phyloP scores from a whole-genome alignment of 139 green algal species.

The Mesotaenium endlicherianum region DNA sequence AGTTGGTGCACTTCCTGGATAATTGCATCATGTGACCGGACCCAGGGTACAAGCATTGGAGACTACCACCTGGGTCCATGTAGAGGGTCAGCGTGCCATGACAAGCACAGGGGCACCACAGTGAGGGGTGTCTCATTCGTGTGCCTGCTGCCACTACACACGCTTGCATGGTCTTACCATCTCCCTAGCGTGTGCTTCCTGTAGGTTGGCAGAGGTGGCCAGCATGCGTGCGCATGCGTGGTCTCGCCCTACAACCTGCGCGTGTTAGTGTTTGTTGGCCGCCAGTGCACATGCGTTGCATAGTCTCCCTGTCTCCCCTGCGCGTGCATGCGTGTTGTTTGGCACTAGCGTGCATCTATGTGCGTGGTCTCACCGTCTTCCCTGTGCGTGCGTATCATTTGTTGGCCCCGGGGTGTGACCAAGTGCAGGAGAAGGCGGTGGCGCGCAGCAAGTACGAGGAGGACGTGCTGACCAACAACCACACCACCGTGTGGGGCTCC shows the following conservation, averaged over 20 bases:
- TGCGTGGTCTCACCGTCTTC: background rate
- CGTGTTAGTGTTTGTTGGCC: background rate
- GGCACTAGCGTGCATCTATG: background rate
- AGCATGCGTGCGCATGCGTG: background rate
- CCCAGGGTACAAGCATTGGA: too few relatives aligned
- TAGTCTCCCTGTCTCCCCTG: too few relatives aligned
- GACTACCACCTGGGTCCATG: too few relatives aligned
- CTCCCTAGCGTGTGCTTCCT: too few relatives aligned
- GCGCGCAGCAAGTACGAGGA: constrained; percentile 84
- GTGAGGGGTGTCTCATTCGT: background rate
- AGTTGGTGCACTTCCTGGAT: too few relatives aligned
- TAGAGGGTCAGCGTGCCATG: too few relatives aligned
- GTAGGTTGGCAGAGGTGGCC: too few relatives aligned
- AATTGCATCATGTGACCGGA: too few relatives aligned
- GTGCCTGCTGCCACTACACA: background rate
- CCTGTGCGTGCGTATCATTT: background rate
- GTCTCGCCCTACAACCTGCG: background rate
- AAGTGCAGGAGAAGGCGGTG: constrained; percentile 27
- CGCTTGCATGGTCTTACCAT: background rate
- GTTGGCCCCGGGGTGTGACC: too few relatives aligned
- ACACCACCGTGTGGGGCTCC: constrained; percentile 92
- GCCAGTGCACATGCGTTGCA: background rate
- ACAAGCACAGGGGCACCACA: too few relatives aligned
- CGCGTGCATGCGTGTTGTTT: background rate
- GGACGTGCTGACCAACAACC: constrained; percentile 91